Evolutionary conservation across 1,139 yeast genomes (phyloP).

Genomic region (Zygosaccharomyces pseudobailii): DNA sequence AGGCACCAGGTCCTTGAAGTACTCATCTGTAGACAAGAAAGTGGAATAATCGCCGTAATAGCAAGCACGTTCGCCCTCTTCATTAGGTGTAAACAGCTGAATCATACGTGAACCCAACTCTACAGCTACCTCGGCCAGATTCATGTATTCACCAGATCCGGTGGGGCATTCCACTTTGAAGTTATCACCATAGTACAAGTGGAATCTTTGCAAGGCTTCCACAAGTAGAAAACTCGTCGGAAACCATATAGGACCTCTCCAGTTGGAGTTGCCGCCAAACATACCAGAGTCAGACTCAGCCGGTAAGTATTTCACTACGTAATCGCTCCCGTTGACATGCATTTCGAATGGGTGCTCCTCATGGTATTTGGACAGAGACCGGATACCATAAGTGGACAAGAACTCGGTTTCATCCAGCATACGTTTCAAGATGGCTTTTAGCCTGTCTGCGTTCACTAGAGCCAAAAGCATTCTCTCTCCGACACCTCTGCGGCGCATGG

Average conservation of each 20-base stretch:
- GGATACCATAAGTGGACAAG: constrained; percentile 78
- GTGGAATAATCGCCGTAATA: constrained; percentile 57
- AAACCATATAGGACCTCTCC: constrained; percentile 99
- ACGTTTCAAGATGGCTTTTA: constrained; percentile 68
- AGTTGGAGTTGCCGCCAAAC: constrained; percentile 96
- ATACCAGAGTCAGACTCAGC: constrained; percentile 94
- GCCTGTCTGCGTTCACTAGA: constrained; percentile 75
- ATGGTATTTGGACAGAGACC: constrained; percentile 86
- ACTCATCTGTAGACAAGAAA: constrained; percentile 60
- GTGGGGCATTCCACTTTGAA: constrained; percentile 88
- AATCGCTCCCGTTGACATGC: constrained; percentile 77
- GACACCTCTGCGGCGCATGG: constrained; percentile 79
- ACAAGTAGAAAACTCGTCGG: constrained; percentile 86
- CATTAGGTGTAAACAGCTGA: constrained; percentile 70
- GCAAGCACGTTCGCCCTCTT: constrained; percentile 68
- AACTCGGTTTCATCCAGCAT: constrained; percentile 90
- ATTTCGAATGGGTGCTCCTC: constrained; percentile 81
- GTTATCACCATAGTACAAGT: constrained; percentile 82
- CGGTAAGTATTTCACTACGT: constrained; percentile 74
- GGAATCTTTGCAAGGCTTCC: constrained; percentile 85
- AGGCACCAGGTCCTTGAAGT: constrained; percentile 72
- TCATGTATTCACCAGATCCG: constrained; percentile 75
- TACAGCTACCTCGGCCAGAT: constrained; percentile 90
- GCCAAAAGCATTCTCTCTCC: constrained; percentile 82
- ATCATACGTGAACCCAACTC: constrained; percentile 85